Evolutionary conservation across 2,329 filamentous ascomycete genomes (phyloP), one percentile per base, ranked within the genome.

Genomic region (Tolypocladium ophioglossoides): DNA sequence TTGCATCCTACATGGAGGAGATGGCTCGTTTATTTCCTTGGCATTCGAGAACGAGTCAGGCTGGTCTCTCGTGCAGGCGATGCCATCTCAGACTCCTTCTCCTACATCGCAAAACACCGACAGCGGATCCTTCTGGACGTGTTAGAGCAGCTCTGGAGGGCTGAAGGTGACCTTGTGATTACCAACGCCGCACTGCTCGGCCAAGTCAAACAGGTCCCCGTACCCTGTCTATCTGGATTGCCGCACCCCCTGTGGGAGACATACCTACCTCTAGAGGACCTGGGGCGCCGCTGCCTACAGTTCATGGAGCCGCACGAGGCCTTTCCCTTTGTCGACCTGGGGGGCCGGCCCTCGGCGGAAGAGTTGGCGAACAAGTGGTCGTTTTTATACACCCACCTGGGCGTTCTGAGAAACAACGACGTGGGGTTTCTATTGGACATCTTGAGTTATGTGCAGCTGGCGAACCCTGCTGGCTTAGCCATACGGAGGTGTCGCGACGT

Each of bases 301-400:
- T 57, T 55, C 39, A 54, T 57, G 52, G 55, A 49, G 4, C 32
- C 51, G 20, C 27, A 52, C 35, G 56, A 57, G 30, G 20, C 37
- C 0, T 57, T 57, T 35, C 56, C 56, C 4, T 57, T 57, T 51
- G 35, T 57, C 3, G 54, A 56, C 49, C 51, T 57, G 22, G 54
- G 54, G 24, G 34, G 27, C 16, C 40, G 34, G 32, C 35, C 41
- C 7, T 52, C 52, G 11, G 47, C 47, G 20, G 56, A 55, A 34
- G 54, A 56, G 6, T 14, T 55, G 27, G 22, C 40, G 1, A 35
- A 46, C 32, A 53, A 50, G 18, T 57, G 56, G 56, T 40, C 49
- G 6, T 57, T 57, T 22, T 39, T 57, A 18, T 55, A 49, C 32
- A 48, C 16, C 22, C 51, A 57, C 16, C 41, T 57, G 5, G 56